Conservation (phyloP, 1,139 yeast genomes). For the Lodderomyces beijingensis region DNA sequence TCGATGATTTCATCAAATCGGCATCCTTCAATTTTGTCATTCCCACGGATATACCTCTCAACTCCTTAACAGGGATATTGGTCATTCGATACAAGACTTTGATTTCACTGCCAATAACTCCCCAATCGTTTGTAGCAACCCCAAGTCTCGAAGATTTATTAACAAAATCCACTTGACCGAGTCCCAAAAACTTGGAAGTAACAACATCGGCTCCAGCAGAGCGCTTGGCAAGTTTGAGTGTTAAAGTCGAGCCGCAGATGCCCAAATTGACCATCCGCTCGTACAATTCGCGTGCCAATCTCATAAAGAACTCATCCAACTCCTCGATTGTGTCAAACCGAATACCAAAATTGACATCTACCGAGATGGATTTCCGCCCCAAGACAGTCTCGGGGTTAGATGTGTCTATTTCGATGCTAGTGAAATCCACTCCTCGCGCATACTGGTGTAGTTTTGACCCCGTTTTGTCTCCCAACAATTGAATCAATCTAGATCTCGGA, state of each 20-base stretch:
- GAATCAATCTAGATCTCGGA: constrained; percentile 32
- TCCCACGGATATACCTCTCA: constrained; percentile 76
- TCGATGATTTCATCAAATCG: constrained; percentile 21
- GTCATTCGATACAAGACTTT: constrained; percentile 54
- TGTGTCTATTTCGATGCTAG: constrained; percentile 47
- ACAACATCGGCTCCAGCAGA: constrained; percentile 63
- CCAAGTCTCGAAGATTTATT: constrained; percentile 63
- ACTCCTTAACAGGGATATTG: constrained; percentile 58
- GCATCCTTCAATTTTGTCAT: constrained; percentile 51
- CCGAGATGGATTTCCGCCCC: constrained; percentile 72
- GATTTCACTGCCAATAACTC: constrained; percentile 57
- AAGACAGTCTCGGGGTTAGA: constrained; percentile 41
- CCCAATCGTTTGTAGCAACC: constrained; percentile 57
- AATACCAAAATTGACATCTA: constrained; percentile 90
- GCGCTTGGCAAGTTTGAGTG: constrained; percentile 63
- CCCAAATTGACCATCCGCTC: constrained; percentile 45
- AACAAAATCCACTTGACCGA: constrained; percentile 70
- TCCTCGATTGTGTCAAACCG: constrained; percentile 60
- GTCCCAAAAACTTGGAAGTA: constrained; percentile 78
- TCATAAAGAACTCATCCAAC: constrained; percentile 57
- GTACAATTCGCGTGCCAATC: constrained; percentile 58
- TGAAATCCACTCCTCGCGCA: constrained; percentile 64
- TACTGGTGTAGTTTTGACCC: constrained; percentile 61
- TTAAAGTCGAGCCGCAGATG: constrained; percentile 52
- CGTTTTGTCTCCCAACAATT: constrained; percentile 61